Base-by-base conservation (phyloP, 306 rosid genomes). In the Cucurbita maxima region DNA sequence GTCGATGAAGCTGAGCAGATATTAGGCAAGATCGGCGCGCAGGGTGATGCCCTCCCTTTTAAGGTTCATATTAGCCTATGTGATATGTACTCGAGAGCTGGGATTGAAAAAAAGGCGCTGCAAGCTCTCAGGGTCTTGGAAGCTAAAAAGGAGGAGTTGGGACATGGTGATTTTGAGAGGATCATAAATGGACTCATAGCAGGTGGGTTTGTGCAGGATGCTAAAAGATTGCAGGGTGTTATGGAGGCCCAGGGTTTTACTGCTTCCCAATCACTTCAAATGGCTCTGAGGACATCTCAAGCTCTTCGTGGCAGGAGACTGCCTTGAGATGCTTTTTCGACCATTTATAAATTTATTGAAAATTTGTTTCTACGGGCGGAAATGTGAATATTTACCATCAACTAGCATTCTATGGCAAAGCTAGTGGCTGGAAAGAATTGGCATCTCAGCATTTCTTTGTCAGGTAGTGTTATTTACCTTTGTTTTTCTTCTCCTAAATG, bases 1-100 rank as follows among this genome's bases (percentile, higher is more conserved):
- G 79, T 94, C 64, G 82, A 85, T 16, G 97, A 94, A 84, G 96
- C 79, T n/a, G 97, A 94, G 80, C 89, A 89, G 52, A 61, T 94
- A 54, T 44, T 91, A 73, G 87, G 77, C 19, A 91, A 88, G 87
- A 85, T 94, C 55, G 80, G 88, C 6, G 73, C 77, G 81, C 95
- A 6, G 76, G 97, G 95, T 10, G 91, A 89, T 73, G 82, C 84
- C 37, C 92, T 88, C 76, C 92, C 99, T 52, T n/a, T 88, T 0
- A 86, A 84, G 79, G 77, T 94, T 79, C 92, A 91, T 73, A 85
- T 89, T 71, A 84, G 88, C 77, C 96, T 94, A 14, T 88, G 92
- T 64, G 91, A 83, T 51, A 88, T 94, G 99, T 91, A 94, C 78
- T 86, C 89, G 3, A 84, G 79, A 79, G 81, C 82, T 71, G 83